Evolutionary conservation across 768 basidiomycete genomes (phyloP), one percentile per base, ranked within the genome.

Genomic region (Trametes punicea): DNA sequence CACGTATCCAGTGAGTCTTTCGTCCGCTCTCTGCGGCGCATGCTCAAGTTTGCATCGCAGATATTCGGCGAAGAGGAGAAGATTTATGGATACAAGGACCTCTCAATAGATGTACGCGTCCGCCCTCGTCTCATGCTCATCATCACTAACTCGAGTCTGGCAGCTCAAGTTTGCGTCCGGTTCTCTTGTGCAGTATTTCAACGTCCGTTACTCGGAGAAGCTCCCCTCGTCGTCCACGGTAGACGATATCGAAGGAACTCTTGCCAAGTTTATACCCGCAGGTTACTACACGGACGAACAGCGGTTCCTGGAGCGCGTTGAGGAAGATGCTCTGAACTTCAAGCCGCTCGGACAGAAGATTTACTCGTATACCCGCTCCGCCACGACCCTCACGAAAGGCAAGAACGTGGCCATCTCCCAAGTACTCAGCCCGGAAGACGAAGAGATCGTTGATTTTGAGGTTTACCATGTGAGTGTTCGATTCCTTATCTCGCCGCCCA

Each of bases 41-140:
- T 29, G 16, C 21, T n/a, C 57, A 39, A 48, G 8, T 31, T n/a
- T 34, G 13, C 18, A 10, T 11, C 26, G 18, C 45, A 93, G 90
- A 94, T 99, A 65, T 98, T 85, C 67, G 96, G 96, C 49, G 93
- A 98, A 65, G 90, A 96, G 50, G 94, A 99, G 74, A 94, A 87
- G 74, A 87, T 98, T 53, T 98, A 96, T 69, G 96, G 96, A 2
- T 98, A 97, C 73, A 80, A 84, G 59, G 87, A 87, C 65, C 78
- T 99, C 30, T 69, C 79, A 25, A 87, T 98, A 63, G 84, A 96
- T 67, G 94, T 97, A 67, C 59, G 85, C 72, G 44, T 33, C 41
- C 13, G 11, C n/a, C 10, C 0, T 18, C n/a, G 47, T 34, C 39
- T 31, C 25, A 40, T 21, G 25, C 18, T 47, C 26, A 18, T 20